A percentile compares a stretch with the other conserved stretches of the same genome.
Evolutionary conservation across 495 filamentous ascomycete species (phyloP).

Genomic region (Parachaetomium inaequale): DNA sequence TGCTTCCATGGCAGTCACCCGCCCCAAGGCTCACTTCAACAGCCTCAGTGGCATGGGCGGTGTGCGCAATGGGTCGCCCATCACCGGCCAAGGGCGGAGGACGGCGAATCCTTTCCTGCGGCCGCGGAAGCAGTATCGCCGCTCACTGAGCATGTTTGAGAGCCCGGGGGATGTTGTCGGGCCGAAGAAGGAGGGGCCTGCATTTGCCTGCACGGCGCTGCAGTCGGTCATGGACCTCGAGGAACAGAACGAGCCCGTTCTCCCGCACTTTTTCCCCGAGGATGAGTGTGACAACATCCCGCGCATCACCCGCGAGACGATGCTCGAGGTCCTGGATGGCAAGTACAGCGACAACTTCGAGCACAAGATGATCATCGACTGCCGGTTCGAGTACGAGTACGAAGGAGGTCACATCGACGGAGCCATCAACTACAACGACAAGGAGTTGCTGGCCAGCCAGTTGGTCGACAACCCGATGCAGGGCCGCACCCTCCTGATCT

Average conservation of each 20-base stretch:
- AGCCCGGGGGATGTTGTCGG: slow-evolving; percentile 82
- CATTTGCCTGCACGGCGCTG: slow-evolving; percentile 48
- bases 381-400: slow-evolving; percentile 98
- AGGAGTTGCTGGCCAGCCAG: slow-evolving; percentile 72
- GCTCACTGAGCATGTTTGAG: slow-evolving; percentile 97
- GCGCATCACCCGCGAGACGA: slow-evolving; percentile 73
- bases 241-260: slow-evolving; percentile 58
- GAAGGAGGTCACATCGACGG: slow-evolving; percentile 92
- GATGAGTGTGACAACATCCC: slow-evolving; percentile 80
- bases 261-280: slow-evolving; percentile 82
- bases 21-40: slow-evolving; percentile 59
- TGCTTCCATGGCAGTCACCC: slow-evolving; percentile 48
- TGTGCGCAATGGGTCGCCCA: slow-evolving; percentile 67
- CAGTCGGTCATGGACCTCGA: slow-evolving; percentile 76
- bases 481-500: slow-evolving; percentile 73
- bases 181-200: slow-evolving; percentile 53
- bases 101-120: slow-evolving; percentile 67
- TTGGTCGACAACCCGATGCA: slow-evolving; percentile 66
- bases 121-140: slow-evolving; percentile 80
- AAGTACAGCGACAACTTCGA: slow-evolving; percentile 71
- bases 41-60: slow-evolving; percentile 42
- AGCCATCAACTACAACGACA: slow-evolving; percentile 93
- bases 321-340: slow-evolving; percentile 82
- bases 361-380: slow-evolving; percentile 83
- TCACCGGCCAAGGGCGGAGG: slow-evolving; percentile 64